Base-by-base conservation (phyloP, 1,284 basidiomycete genomes). In the Ganoderma lucidum region DNA sequence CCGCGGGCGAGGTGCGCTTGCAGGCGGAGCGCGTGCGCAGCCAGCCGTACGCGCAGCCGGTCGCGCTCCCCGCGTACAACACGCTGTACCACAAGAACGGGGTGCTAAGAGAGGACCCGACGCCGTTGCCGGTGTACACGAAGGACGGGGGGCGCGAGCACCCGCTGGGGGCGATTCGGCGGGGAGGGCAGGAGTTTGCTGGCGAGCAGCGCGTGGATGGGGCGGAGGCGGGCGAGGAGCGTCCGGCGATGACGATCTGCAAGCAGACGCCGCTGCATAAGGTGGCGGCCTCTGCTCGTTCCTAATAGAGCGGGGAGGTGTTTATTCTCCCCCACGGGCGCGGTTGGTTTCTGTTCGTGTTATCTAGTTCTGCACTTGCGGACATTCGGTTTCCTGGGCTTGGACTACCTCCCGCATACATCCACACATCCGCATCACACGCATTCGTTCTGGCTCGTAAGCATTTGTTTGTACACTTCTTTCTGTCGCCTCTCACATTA, bases 31-130 rank as follows among this genome's bases (percentile, higher is more conserved):
- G 73, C 23, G 23, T 64, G 48, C 55, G 60, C 39, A 56, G 61
- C 30, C 60, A 60, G 32, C 60, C 72, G 53, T 76, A 69, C 71
- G 37, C 23, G n/a, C 65, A 70, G 65, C 80, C 80, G 35, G 35
- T 35, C 35, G 35, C 35, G 8, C 86, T 94, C 17, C 93, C 93
- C 2, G 85, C 90, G 4, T 95, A 95, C 76, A 92, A 90, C 2
- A 90, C 93, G 70, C 83, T 95, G 23, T 95, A 89, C 79, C 81
- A 94, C 75, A 75, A 83, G 30, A 91, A 93, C 73, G 93, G 93
- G 23, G 88, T 93, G 67, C 84, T 86, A 64, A 91, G 88, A 79
- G 91, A 94, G 74, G 85, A 88, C 71, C 87, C 85, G 17, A 79
- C 80, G n/a, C 92, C 90, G 14, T 80, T 93, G 28, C 93, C 93